phyloP scores from a whole-genome alignment of 257 asterid genomes.

The Rauvolfia tetraphylla region DNA sequence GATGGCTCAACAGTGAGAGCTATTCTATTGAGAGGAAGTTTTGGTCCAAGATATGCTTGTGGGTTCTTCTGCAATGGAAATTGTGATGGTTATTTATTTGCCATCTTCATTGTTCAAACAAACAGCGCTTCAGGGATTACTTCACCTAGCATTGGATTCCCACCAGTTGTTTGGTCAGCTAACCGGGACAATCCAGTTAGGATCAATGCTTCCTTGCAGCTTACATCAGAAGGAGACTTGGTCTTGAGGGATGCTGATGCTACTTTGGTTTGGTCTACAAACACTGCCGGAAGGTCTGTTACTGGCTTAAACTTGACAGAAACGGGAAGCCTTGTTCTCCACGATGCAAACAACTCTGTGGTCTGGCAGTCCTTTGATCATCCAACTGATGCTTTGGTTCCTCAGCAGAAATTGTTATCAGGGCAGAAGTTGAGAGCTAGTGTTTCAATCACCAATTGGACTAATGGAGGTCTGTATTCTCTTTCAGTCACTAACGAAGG shows the following conservation, averaged over 20 bases:
- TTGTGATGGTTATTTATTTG: slow-evolving; percentile 40
- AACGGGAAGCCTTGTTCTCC: slow-evolving; percentile 37
- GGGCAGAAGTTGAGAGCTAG: slow-evolving; percentile 38
- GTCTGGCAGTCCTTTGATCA: slow-evolving; percentile 52
- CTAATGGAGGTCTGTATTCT: slow-evolving; percentile 23
- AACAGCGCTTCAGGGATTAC: slow-evolving; percentile 23
- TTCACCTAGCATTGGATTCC: slow-evolving; percentile 29
- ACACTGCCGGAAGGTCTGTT: slow-evolving; percentile 35
- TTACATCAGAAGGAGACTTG: slow-evolving; percentile 36
- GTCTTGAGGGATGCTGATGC: slow-evolving; percentile 39
- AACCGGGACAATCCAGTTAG: slow-evolving; percentile 32
- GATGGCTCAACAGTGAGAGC: slow-evolving; percentile 36
- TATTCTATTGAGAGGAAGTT: slow-evolving; percentile 38
- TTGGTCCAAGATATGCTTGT: slow-evolving; percentile 42
- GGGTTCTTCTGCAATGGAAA: slow-evolving; percentile 44
- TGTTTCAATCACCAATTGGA: slow-evolving; percentile 33
- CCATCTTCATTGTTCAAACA: slow-evolving; percentile 36
- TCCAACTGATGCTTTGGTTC: slow-evolving; percentile 41
- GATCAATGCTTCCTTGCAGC: slow-evolving; percentile 35
- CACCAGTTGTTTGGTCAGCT: slow-evolving; percentile 57
- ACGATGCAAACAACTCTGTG: slow-evolving; percentile 13
- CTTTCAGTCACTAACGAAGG: slow-evolving; percentile 23
- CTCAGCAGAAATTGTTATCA: slow-evolving; percentile 29
- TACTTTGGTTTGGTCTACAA: slow-evolving; percentile 41
- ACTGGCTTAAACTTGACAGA: slow-evolving; percentile 36